phyloP scores from a whole-genome alignment of 495 filamentous ascomycete species.

The Trichodelitschia bisporula region DNA sequence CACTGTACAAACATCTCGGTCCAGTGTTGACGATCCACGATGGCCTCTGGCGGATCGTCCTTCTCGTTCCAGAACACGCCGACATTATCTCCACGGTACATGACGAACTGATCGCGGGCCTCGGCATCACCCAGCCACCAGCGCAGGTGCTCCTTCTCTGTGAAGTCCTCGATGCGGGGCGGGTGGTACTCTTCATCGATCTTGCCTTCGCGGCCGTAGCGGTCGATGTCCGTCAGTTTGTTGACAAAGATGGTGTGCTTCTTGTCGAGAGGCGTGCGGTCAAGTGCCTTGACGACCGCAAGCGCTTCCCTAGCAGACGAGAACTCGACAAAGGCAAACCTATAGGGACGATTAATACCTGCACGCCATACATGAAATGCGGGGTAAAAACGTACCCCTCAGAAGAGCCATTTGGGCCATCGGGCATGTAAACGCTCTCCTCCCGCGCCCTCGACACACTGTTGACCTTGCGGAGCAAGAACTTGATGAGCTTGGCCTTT shows the following conservation, averaged over 20 bases:
- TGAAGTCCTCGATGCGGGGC: constrained; percentile 53
- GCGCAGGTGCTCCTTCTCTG: constrained; percentile 80
- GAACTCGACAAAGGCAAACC: constrained; percentile 74
- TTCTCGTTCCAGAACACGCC: constrained; percentile 97
- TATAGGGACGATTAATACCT: constrained; percentile 2
- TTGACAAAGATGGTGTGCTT: constrained; percentile 87
- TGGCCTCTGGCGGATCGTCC: constrained; percentile 62
- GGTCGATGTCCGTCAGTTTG: constrained; percentile 93
- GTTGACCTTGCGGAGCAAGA: constrained; percentile 74
- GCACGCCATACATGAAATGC: neutral
- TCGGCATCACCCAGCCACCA: constrained; percentile 74
- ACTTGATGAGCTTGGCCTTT: constrained; percentile 71
- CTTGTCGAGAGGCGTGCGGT: constrained; percentile 70
- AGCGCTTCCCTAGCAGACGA: constrained; percentile 75
- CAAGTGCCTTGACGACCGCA: constrained; percentile 63
- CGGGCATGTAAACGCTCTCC: constrained; percentile 77
- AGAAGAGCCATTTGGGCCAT: constrained; percentile 57
- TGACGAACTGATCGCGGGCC: constrained; percentile 79
- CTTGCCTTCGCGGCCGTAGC: constrained; percentile 80
- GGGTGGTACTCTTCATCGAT: constrained; percentile 72
- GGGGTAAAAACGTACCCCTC: constrained; percentile 36
- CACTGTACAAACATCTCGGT: constrained; percentile 94
- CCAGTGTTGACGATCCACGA: constrained; percentile 83
- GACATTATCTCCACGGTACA: constrained; percentile 73
- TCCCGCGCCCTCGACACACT: constrained; percentile 54